Conservation (phyloP, 1,284 basidiomycete species). For the Tylopilus sp. region DNA sequence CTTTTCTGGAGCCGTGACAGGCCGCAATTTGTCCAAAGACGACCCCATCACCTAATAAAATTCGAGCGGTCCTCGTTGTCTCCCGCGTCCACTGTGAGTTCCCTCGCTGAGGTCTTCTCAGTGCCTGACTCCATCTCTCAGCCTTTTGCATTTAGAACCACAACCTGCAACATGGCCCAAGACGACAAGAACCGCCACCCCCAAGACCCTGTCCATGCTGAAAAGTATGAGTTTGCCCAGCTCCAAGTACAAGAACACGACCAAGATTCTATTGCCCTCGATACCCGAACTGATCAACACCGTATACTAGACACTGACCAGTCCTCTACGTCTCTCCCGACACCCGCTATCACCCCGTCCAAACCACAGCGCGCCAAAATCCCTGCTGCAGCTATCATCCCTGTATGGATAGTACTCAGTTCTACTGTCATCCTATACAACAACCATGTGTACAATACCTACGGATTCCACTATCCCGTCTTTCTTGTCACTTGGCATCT, state of each 20-base stretch:
- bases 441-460: slow-evolving; percentile 84
- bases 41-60: not conserved
- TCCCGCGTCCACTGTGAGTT: slow-evolving; percentile 14
- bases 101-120: not conserved
- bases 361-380: slow-evolving; percentile 32
- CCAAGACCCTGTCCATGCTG: slow-evolving; percentile 4
- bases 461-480: slow-evolving; percentile 82
- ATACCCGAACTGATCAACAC: slow-evolving; percentile 2
- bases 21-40: not conserved
- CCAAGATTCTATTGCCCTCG: slow-evolving; percentile 4
- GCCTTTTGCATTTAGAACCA: slow-evolving; percentile 3
- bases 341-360: slow-evolving; percentile 25
- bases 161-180: slow-evolving; percentile 15
- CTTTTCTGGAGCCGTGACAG: not conserved
- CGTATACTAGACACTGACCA: not conserved
- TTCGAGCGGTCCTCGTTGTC: not conserved
- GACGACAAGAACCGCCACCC: slow-evolving; percentile 21
- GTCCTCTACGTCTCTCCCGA: slow-evolving; percentile 19
- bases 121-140: not conserved
- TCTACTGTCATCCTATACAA: slow-evolving; percentile 96
- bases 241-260: slow-evolving; percentile 22
- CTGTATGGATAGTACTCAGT: slow-evolving; percentile 87
- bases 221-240: slow-evolving; percentile 21
- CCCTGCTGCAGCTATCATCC: slow-evolving; percentile 69
- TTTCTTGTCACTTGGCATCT: slow-evolving; percentile 89